Percentiles rank a stretch among this genome's conserved stretches.
Conservation (phyloP, 768 basidiomycete genomes). For the Austroboletus eburneus region DNA sequence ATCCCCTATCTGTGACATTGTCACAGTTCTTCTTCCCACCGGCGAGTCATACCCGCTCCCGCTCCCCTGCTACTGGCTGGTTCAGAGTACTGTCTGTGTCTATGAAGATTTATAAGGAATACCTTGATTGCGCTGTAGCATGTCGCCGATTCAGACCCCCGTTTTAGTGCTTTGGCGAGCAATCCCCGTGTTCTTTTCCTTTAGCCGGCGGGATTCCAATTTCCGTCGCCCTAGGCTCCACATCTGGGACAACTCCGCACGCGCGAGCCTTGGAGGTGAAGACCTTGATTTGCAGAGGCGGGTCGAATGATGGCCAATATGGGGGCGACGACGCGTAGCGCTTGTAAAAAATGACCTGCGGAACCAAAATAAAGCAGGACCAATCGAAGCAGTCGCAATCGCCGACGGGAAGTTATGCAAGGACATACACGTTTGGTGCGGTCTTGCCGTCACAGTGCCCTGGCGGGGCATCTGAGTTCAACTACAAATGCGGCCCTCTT, state of each 20-base stretch:
- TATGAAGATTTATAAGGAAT: too few relatives aligned
- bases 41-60: constrained; percentile 1
- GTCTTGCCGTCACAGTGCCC: constrained; percentile 25
- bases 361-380: constrained; percentile 15
- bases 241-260: too few relatives aligned
- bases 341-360: constrained; percentile 5
- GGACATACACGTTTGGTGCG: constrained; percentile 21
- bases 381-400: constrained; percentile 11
- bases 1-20: constrained; percentile 25
- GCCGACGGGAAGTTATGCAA: constrained; percentile 19
- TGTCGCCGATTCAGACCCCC: too few relatives aligned
- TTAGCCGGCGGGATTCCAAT: constrained; percentile 13
- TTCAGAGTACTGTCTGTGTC: too few relatives aligned
- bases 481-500: constrained; percentile 13
- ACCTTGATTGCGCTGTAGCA: too few relatives aligned
- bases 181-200: background rate
- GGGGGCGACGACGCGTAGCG: background rate
- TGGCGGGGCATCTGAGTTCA: constrained; percentile 19
- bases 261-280: background rate
- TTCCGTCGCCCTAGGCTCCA: constrained; percentile 4
- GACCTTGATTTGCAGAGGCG: constrained; percentile 4
- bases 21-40: constrained; percentile 18
- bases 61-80: background rate
- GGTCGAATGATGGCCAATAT: background rate
- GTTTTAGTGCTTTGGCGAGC: too few relatives aligned